A percentile compares a stretch with the other conserved stretches of the same genome.
These are phyloP conservation scores for Hortiboletus campestris DNA, from an alignment of 768 basidiomycete species.

Conservation along the genomic window DNA sequence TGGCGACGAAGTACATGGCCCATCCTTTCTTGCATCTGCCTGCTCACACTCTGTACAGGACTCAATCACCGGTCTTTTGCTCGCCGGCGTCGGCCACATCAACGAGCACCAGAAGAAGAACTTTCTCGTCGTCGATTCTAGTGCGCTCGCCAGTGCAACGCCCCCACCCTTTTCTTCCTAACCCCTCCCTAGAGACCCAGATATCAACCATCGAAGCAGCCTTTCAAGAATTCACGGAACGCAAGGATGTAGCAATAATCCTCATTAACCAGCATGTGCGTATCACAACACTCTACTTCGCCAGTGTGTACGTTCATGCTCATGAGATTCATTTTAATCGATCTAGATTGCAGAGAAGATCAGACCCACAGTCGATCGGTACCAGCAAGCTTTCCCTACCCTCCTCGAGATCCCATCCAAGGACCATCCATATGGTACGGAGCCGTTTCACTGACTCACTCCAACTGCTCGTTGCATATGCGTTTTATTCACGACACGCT, in stretches of 20 bases:
- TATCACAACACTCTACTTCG: conserved; percentile 8
- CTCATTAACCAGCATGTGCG: conserved; percentile 98
- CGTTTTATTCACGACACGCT: conserved; percentile 19
- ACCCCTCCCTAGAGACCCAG: conserved; percentile 70
- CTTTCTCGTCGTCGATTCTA: conserved; percentile 92
- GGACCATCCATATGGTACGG: conserved; percentile 94
- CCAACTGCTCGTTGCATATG: not conserved
- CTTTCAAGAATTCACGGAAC: conserved; percentile 92
- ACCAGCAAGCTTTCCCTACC: conserved; percentile 94
- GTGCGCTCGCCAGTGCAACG: conserved; percentile 47
- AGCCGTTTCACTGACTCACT: not conserved
- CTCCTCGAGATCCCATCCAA: conserved; percentile 97
- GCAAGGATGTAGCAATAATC: conserved; percentile 93
- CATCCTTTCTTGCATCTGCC: not conserved
- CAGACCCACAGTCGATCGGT: conserved; percentile 89
- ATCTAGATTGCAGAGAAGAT: conserved; percentile 94
- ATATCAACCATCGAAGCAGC: conserved; percentile 85
- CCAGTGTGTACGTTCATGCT: conserved; percentile 1
- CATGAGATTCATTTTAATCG: conserved; percentile 11
- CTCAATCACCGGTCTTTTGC: conserved; percentile 91
- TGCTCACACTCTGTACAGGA: conserved; percentile 54
- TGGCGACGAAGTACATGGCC: conserved; percentile 80
- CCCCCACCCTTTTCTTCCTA: not conserved
- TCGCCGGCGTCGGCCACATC: conserved; percentile 94
- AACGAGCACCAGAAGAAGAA: conserved; percentile 94